Base-by-base conservation (phyloP, 306 rosid genomes). In the Trifolium pratense region DNA sequence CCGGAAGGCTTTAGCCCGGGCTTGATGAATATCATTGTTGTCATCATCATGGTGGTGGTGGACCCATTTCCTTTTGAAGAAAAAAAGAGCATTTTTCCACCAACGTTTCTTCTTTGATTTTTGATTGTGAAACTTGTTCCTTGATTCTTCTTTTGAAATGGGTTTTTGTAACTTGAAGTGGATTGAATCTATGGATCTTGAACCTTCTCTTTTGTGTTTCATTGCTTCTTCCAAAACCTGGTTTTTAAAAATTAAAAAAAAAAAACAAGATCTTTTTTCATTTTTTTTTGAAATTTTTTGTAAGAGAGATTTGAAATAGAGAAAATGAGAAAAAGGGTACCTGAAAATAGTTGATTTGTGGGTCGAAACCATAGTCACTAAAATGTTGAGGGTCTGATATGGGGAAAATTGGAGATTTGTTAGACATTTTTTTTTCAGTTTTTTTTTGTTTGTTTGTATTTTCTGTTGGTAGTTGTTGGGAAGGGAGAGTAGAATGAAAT, bases 361-460 rank as follows among this genome's bases (percentile, higher is more conserved):
- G 92, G 78, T 94, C 98, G 68, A 94, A 94, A 71, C 99, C 99
- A 74, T 94, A 94, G 86, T 94, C 99, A 64, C 92, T 89, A 82
- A 88, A 94, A 59, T 94, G 99, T 37, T 89, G 99, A 1, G 97
- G 94, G 39, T 93, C 83, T 7, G 96, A 87, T 58, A 91, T 85
- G 13, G 96, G 96, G 15, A 91, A 94, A 36, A 94, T 76, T 10
- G 98, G 98, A 7, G 97, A 80, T 42, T 87, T 89, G 78, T 40
- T 84, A 0, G 96, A 83, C 98, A 93, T 89, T 76, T 86, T 77
- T 32, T 49, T 25, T 8, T 18, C 4, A 8, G 16, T 0, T 21
- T 48, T 0, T 21, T n/a, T n/a, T 43, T 63, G 7, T 23, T 15
- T 32, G 6, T 5, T 14, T 68, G 0, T 70, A 10, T 8, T 13